Base-by-base conservation (phyloP, 169 alveolate species). In the Plasmodium malariae region DNA sequence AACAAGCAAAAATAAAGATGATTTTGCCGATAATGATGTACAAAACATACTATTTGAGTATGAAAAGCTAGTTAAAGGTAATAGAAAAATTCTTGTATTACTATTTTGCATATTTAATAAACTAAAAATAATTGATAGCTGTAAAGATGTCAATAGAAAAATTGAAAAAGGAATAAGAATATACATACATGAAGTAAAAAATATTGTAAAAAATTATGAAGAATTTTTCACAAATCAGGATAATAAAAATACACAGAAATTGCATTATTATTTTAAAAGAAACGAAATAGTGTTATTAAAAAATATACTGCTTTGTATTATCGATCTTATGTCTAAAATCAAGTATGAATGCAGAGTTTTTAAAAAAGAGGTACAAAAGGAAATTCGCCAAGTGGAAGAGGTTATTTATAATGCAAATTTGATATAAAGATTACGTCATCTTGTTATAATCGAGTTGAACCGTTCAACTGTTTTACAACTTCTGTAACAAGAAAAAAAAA, bases 251-350 rank as follows among this genome's bases (percentile, higher is more conserved):
- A 26, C 36, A 14, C n/a, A 43, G 30, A 73, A 12, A 32, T 12
- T 73, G 67, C 57, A 54, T 54, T 59, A 59, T 34, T 34, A 73
- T 36, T 73, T 73, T 2, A 54, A 54, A 59, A 43, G 36, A 21
- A 73, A 54, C 26, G 63, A 73, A 73, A 32, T 73, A 11, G 19
- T n/a, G 0, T 17, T 73, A 32, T 36, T 73, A 30, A 73, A 59
- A 17, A 19, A 59, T 73, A 59, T 73, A 36, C 59, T 55, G 21
- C 21, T 30, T 11, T 73, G 55, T 54, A 43, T 73, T 14, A 54
- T 73, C 30, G 71, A 73, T 11, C 59, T 73, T 3, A 73, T 73
- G 87, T 36, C 14, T 19, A 40, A 51, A 37, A 59, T 73, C 11
- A 73, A 73, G 43, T 28, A 17, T 14, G 71, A 73, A 43, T 73